A percentile compares a stretch with the other conserved stretches of the same genome.
Evolutionary conservation across 2,329 filamentous ascomycete genomes (phyloP).

Genomic region (Colletotrichum noveboracense): DNA sequence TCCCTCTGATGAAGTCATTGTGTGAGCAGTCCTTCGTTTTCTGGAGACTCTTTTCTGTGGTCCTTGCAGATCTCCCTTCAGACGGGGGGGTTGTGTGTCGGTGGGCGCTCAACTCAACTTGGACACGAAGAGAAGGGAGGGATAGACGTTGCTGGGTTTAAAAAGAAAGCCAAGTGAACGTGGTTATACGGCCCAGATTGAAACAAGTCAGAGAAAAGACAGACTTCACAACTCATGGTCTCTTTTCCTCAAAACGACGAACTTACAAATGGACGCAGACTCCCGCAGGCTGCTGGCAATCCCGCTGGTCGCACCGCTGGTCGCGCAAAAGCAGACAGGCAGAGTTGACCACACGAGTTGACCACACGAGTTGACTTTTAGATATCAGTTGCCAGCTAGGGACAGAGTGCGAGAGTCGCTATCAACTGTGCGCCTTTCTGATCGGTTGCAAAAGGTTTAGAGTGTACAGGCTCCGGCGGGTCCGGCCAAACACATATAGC

Average conservation of each 20-base stretch:
- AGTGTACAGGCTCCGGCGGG: neutral
- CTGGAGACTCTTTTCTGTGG: neutral
- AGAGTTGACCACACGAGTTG: neutral
- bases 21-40: neutral
- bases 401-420: neutral
- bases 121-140: neutral
- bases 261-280: neutral
- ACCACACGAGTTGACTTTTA: neutral
- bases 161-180: neutral
- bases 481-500: neutral
- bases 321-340: neutral
- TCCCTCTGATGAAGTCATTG: neutral
- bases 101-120: neutral
- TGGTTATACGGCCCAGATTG: neutral
- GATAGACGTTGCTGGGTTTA: neutral
- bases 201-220: neutral
- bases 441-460: neutral
- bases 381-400: neutral
- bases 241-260: neutral
- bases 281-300: neutral
- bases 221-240: neutral
- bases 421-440: neutral
- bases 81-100: neutral
- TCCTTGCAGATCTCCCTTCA: neutral
- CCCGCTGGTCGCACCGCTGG: neutral